Percentiles rank a stretch among this genome's conserved stretches.
Evolutionary conservation across 306 rosid genomes (phyloP).

Genomic region (Dalbergia cochinchinensis): DNA sequence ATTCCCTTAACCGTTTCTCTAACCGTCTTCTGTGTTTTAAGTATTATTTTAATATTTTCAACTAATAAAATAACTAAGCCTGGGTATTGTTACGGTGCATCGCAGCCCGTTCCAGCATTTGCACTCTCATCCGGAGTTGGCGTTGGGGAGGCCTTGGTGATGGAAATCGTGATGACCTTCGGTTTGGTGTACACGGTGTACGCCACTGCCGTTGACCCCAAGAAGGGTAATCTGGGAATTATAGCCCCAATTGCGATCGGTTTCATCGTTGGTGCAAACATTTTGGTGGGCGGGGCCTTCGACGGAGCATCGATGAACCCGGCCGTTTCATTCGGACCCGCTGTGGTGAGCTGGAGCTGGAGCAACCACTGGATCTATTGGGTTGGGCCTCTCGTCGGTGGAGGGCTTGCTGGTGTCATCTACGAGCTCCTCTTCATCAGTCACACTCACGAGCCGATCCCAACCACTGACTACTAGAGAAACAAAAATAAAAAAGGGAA

Average conservation of each 20-base stretch:
- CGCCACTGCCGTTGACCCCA: conserved; percentile 89
- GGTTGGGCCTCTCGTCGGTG: conserved; percentile 91
- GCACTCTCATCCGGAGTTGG: conserved; percentile 65
- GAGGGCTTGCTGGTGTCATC: conserved; percentile 71
- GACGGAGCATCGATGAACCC: conserved; percentile 96
- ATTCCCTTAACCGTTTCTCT: neutral
- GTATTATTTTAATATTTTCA: neutral
- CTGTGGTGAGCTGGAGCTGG: conserved; percentile 89
- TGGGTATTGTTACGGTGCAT: conserved; percentile 25
- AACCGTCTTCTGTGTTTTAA: neutral
- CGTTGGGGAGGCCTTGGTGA: conserved; percentile 74
- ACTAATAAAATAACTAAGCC: neutral
- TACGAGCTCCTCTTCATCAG: conserved; percentile 72
- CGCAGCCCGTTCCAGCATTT: conserved; percentile 72
- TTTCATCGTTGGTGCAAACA: conserved; percentile 92
- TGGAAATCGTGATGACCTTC: conserved; percentile 90
- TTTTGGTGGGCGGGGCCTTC: conserved; percentile 85
- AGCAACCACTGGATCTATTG: conserved; percentile 83
- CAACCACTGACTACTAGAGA: conserved; percentile 59
- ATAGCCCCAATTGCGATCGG: conserved; percentile 95
- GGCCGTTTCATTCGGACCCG: conserved; percentile 88
- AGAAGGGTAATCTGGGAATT: conserved; percentile 73
- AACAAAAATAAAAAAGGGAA: too few species aligned
- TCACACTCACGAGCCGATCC: conserved; percentile 74
- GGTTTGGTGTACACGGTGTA: conserved; percentile 94